phyloP scores from a whole-genome alignment of 495 filamentous ascomycete genomes.

The Terfezia boudieri region DNA sequence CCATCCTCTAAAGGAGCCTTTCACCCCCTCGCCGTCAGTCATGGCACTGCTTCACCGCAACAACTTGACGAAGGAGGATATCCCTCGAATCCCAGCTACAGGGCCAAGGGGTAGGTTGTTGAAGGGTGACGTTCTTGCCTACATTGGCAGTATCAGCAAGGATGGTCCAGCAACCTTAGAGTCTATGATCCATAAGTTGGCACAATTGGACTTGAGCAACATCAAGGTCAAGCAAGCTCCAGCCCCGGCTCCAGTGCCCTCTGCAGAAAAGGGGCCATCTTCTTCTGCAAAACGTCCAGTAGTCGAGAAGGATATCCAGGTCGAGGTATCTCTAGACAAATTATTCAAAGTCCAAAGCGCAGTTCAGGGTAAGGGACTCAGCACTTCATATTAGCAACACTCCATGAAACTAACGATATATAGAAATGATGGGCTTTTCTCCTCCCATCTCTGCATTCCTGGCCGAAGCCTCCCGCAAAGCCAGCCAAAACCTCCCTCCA shows the following conservation, averaged over 20 bases:
- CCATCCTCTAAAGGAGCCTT: constrained; percentile 14
- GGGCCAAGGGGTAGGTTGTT: constrained; percentile 77
- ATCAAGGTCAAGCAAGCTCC: constrained; percentile 51
- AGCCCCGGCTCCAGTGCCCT: constrained; percentile 26
- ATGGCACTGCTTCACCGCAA: constrained; percentile 55
- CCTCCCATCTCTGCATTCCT: constrained; percentile 77
- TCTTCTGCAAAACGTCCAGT: constrained; percentile 26
- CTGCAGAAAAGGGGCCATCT: constrained; percentile 15
- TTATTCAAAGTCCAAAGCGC: constrained; percentile 61
- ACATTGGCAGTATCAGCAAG: constrained; percentile 51
- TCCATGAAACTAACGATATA: not conserved
- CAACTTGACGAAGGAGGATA: constrained; percentile 43
- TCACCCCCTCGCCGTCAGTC: constrained; percentile 42
- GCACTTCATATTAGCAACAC: not conserved
- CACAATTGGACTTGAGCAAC: constrained; percentile 79
- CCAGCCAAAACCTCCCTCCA: constrained; percentile 64
- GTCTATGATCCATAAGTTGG: constrained; percentile 44
- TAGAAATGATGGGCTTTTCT: constrained; percentile 41
- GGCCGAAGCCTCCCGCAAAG: constrained; percentile 54
- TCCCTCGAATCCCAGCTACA: constrained; percentile 59
- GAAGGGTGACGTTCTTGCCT: constrained; percentile 88
- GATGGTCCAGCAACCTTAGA: constrained; percentile 47
- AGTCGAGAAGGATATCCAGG: constrained; percentile 16
- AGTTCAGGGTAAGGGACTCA: constrained; percentile 30
- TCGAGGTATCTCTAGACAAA: constrained; percentile 46